Conservation (phyloP, 495 filamentous ascomycete species). For the Podospora bellae-mahoneyi region DNA sequence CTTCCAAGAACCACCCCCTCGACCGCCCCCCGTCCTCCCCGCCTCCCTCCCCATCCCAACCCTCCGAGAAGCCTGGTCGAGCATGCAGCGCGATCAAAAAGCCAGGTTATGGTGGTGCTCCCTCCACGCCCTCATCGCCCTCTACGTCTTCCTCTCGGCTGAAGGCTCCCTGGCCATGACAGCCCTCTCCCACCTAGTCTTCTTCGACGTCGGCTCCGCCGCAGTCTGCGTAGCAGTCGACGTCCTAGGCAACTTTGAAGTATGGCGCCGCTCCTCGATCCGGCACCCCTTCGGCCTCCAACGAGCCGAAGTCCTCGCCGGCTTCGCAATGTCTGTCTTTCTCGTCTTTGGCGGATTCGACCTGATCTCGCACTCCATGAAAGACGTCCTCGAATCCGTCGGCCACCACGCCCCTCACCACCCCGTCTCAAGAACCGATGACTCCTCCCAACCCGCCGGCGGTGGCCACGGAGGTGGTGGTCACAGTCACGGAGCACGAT, state of each 20-base stretch:
- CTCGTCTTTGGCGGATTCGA: slow-evolving; percentile 96
- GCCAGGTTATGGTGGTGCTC: slow-evolving; percentile 82
- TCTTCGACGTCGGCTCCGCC: slow-evolving; percentile 91
- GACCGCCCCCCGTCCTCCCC: slow-evolving; percentile 85
- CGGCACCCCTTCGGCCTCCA: slow-evolving; percentile 91
- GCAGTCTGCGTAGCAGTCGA: slow-evolving; percentile 92
- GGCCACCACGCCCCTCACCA: slow-evolving; percentile 63
- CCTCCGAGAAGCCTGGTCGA: slow-evolving; percentile 73
- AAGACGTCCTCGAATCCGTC: slow-evolving; percentile 70
- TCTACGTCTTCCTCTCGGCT: slow-evolving; percentile 77
- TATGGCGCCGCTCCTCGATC: slow-evolving; percentile 90
- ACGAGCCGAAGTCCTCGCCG: slow-evolving; percentile 86
- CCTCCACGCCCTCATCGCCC: slow-evolving; percentile 78
- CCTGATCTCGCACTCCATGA: slow-evolving; percentile 84
- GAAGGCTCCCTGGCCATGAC: slow-evolving; percentile 89
- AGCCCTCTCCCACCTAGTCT: slow-evolving; percentile 84
- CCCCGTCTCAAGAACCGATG: slow-evolving; percentile 54
- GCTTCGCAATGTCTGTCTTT: slow-evolving; percentile 95
- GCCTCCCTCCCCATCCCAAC: slow-evolving; percentile 93
- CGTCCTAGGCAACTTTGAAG: slow-evolving; percentile 91
- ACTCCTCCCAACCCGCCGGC: not conserved
- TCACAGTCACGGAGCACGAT: slow-evolving; percentile 15
- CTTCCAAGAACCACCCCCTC: slow-evolving; percentile 88
- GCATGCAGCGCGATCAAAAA: slow-evolving; percentile 84
- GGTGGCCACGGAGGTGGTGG: slow-evolving; percentile 4